phyloP scores from a whole-genome alignment of 2,329 filamentous ascomycete species.

The Cordyceps fumosorosea region DNA sequence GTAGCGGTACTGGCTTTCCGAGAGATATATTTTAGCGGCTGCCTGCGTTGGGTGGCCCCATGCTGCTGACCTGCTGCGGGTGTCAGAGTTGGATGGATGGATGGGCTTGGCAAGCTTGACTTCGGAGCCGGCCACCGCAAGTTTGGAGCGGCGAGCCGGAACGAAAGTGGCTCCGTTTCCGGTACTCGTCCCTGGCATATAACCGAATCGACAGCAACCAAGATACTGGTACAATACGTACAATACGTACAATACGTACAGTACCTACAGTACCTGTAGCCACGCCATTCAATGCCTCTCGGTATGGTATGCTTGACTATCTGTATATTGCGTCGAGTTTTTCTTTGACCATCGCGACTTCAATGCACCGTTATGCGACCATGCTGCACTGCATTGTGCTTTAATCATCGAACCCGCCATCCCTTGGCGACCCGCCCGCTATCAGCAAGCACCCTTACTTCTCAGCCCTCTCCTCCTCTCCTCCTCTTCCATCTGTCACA shows the following conservation, averaged over 20 bases:
- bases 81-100: neutral
- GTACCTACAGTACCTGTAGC: neutral
- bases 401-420: neutral
- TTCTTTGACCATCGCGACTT: neutral
- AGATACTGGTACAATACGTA: neutral
- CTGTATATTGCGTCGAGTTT: neutral
- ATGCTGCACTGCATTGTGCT: neutral
- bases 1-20: neutral
- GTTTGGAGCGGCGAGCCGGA: constrained; percentile 3
- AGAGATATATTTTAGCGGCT: neutral
- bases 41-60: neutral
- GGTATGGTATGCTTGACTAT: neutral
- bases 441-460: neutral
- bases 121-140: neutral
- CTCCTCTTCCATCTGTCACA: neutral
- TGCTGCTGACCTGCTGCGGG: neutral
- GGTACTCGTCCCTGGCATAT: neutral
- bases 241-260: too few species aligned
- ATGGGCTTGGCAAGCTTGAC: neutral
- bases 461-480: neutral
- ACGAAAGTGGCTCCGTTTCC: constrained; percentile 9
- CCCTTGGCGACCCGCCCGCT: neutral
- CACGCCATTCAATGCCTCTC: neutral
- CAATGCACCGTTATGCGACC: neutral
- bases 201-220: neutral